Evolutionary conservation across 2,329 filamentous ascomycete species (phyloP), one percentile per base, ranked within the genome.

Genomic region (Westerdykella sp.): DNA sequence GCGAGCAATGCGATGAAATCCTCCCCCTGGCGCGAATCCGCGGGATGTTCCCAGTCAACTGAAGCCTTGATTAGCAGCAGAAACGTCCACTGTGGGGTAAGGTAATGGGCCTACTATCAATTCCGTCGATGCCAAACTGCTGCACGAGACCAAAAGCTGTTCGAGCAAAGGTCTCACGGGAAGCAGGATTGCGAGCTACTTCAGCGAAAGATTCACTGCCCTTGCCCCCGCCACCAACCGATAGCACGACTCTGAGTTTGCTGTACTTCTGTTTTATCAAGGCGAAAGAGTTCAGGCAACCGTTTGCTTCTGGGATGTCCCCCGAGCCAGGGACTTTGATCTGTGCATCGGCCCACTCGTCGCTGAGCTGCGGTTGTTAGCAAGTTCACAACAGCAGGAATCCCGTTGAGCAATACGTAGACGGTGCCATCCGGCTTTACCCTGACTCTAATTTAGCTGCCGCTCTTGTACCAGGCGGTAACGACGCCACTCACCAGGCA

Each of bases 11-110:
- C 73, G 36, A 89, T 67, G 59, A 88, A 90, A 62, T 89, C 77
- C 48, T 74, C 70, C 18, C 85, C 85, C 65, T 90, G 79, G 41
- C 80, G 72, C 2, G 73, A 62, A 59, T 84, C 74, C 42, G 75
- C 75, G 2, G 87, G 86, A 54, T 87, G 85, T 61, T 88, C 82
- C 87, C 87, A 93, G 56, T 85, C 83, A 61, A 93, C 86, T 91
- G 37, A 14, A 7, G 36, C n/a, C 9, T 12, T 31, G 10, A 34
- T 63, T 10, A 63, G 51, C 30, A 47, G 7, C 7, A 14, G 16
- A 31, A 11, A 14, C 12, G 25, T 7, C 12, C 14, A 6, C 2
- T 11, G 5, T 6, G 13, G 6, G 6, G 13, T n/a, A 39, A 16
- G 1, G 35, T 30, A 6, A 43, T 16, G 39, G 21, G 57, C 77